Percentiles rank a stretch among this genome's conserved stretches.
These are phyloP conservation scores for Cryptosporidium ryanae DNA, from an alignment of 169 alveolate genomes.

Conservation along the genomic window DNA sequence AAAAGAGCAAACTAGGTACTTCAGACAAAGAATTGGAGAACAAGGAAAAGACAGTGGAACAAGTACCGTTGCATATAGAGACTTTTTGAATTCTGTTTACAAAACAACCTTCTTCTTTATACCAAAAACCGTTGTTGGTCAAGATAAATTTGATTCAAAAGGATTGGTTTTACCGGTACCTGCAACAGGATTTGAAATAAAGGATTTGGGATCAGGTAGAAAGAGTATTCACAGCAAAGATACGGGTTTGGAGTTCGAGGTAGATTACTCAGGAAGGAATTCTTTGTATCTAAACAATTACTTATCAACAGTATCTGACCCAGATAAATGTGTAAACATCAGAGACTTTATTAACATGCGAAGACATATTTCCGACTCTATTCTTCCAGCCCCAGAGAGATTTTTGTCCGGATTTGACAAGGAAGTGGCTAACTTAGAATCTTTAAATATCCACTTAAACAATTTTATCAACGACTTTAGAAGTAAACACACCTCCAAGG, in stretches of 20 bases:
- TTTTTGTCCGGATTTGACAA: neutral
- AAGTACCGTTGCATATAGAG: conserved; percentile 18
- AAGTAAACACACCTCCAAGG: neutral
- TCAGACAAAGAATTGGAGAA: conserved; percentile 18
- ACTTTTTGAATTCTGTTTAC: neutral
- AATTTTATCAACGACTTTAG: neutral
- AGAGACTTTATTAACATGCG: too few relatives aligned
- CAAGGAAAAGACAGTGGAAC: conserved; percentile 53
- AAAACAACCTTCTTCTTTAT: conserved; percentile 15
- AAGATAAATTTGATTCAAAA: neutral
- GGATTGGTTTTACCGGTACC: conserved; percentile 32
- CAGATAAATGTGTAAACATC: neutral
- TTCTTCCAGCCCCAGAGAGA: conserved; percentile 30
- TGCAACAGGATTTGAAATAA: conserved; percentile 47
- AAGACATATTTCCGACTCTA: conserved; percentile 2
- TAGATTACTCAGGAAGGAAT: conserved; percentile 12
- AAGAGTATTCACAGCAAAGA: conserved; percentile 1
- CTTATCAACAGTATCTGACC: conserved; percentile 2
- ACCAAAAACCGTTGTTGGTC: conserved; percentile 1
- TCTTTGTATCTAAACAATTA: conserved; percentile 14
- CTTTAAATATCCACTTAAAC: neutral
- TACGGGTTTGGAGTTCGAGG: neutral
- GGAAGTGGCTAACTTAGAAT: neutral
- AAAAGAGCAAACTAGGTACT: conserved; percentile 14
- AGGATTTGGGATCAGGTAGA: neutral